Conservation (phyloP, 371 early-diverging fungal species). For the Mucor saturninus region DNA sequence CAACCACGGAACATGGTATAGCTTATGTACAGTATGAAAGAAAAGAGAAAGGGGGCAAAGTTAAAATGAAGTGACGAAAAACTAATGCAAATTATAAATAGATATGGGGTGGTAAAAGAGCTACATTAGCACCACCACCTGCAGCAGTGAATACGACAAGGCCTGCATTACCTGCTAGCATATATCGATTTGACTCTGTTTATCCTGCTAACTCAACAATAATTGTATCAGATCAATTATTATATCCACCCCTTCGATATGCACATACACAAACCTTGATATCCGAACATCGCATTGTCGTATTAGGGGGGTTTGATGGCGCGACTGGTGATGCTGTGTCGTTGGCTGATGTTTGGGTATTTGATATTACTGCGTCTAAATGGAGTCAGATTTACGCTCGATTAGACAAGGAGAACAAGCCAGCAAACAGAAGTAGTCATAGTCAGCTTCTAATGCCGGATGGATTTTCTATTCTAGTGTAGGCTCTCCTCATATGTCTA, state of each 20-base stretch:
- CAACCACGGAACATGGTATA: constrained; percentile 33
- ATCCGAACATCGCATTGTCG: constrained; percentile 32
- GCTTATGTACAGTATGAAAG: constrained; percentile 36
- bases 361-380: constrained; percentile 25
- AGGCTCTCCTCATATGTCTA: not conserved
- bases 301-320: constrained; percentile 51
- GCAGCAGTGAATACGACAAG: constrained; percentile 1
- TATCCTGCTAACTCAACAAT: constrained; percentile 35
- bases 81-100: constrained; percentile 8
- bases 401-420: constrained; percentile 38
- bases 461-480: constrained; percentile 48
- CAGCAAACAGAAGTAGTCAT: constrained; percentile 47
- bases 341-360: constrained; percentile 44
- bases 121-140: constrained; percentile 5
- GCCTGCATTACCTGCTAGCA: constrained; percentile 19
- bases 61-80: not conserved
- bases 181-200: constrained; percentile 41
- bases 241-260: constrained; percentile 35
- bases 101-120: constrained; percentile 52
- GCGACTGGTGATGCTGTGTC: constrained; percentile 41
- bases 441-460: constrained; percentile 49
- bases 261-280: constrained; percentile 49
- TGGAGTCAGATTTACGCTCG: constrained; percentile 40
- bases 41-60: not conserved
- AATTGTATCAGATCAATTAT: not conserved